Evolutionary conservation across 805 yeast genomes (phyloP), one percentile per base, ranked within the genome.

Genomic region (Geotrichum ghanense): DNA sequence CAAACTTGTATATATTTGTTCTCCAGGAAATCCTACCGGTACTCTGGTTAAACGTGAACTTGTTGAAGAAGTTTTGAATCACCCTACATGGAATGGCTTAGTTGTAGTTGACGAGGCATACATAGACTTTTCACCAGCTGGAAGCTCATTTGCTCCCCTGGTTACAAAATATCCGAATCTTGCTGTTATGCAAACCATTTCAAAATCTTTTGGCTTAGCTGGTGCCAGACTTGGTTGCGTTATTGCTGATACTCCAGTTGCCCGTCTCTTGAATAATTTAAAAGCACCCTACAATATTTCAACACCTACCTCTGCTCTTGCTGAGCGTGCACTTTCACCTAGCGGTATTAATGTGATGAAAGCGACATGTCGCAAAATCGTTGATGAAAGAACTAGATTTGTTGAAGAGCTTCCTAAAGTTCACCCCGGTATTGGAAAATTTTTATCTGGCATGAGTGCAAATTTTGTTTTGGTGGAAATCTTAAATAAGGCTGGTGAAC

Each of bases 21-120:
- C 97, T 1, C 98, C 98, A 9, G 98, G 98, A 34, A 92, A 92
- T 62, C 98, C 98, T 31, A 90, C 98, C 0, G 96, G 83, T 9
- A 74, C 77, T 24, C 66, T 76, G 42, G 62, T 90, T 41, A 68
- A 73, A 17, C 68, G 72, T 5, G 61, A 60, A 0, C 67, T 75
- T 39, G 67, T 88, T 35, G 66, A 71, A 44, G 59, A 69, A 46
- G 57, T 84, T 1, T 59, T 81, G 46, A 51, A 64, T 2, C 66
- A 70, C 39, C 66, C 63, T 3, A 58, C 66, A 46, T 80, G 86
- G 81, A 78, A 80, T 54, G 95, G 94, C 3, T 65, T 89, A 22
- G 76, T 92, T 5, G 82, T 90, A 16, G 79, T 86, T 1, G 98
- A 92, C 64, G 98, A 92, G 65, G 98, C 98, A 0, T 92, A 92